Percentiles rank a stretch among this genome's conserved stretches.
phyloP scores from a whole-genome alignment of 1,139 yeast species.

The Chernovozyma aurita region DNA sequence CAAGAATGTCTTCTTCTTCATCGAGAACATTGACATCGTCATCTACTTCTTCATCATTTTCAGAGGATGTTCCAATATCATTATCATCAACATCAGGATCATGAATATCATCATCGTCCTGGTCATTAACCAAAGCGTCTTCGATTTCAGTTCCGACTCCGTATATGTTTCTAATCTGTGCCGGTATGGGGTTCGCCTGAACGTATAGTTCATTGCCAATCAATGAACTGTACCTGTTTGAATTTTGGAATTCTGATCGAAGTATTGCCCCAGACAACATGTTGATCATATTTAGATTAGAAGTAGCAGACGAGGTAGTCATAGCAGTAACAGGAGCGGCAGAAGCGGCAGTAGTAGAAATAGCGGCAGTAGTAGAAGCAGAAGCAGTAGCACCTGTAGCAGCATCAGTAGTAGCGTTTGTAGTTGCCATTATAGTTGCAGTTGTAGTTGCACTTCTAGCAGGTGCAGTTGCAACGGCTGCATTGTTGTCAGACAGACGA shows the following conservation, averaged over 20 bases:
- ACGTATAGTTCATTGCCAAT: slow-evolving; percentile 4
- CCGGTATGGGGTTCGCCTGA: slow-evolving; percentile 4
- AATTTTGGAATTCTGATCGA: neutral
- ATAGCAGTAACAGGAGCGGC: neutral
- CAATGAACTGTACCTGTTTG: slow-evolving; percentile 1
- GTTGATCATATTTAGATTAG: neutral
- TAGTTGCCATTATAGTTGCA: too few species aligned
- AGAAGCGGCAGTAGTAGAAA: too few species aligned
- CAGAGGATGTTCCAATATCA: slow-evolving; percentile 1
- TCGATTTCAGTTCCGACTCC: slow-evolving; percentile 9
- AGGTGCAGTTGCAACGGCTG: neutral
- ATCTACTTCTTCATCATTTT: neutral
- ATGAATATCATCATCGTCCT: slow-evolving; percentile 6
- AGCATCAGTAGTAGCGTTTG: too few species aligned
- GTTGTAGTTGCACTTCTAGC: neutral
- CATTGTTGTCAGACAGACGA: neutral
- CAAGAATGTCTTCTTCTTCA: slow-evolving; percentile 2
- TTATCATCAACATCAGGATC: slow-evolving; percentile 5
- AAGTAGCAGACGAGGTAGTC: neutral
- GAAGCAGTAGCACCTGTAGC: too few species aligned
- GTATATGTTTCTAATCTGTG: slow-evolving; percentile 3
- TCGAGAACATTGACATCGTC: slow-evolving; percentile 4
- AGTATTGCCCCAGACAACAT: slow-evolving; percentile 1
- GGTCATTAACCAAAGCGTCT: slow-evolving; percentile 9
- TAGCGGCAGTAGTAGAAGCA: too few species aligned